Base-by-base conservation (phyloP, 768 basidiomycete genomes). In the Pisolithus sp. region DNA sequence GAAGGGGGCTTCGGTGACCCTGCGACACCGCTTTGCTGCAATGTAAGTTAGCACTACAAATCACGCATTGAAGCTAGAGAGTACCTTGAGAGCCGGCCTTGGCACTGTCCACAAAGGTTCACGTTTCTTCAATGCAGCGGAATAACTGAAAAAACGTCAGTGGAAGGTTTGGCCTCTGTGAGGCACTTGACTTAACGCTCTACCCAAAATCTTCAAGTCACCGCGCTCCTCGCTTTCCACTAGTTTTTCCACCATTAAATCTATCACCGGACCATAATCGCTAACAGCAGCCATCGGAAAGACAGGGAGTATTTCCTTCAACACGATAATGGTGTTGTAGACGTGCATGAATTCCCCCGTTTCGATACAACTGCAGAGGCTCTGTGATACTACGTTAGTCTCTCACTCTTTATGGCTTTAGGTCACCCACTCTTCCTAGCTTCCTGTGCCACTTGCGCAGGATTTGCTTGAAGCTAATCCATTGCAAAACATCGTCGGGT, bases 281-380 rank as follows among this genome's bases (percentile, higher is more conserved):
- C 71, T 70, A 31, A 85, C 79, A 10, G 80, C 70, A 17, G 82
- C 78, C 9, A 88, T 63, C 24, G 95, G 95, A 70, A 96, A 96
- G 46, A 90, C 86, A 1, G 89, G 85, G 28, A 93, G 76, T 20
- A 97, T 81, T 66, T 96, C 91, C 62, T 93, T 91, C 56, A 96
- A 75, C 26, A 99, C 85, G 37, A 94, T 81, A 68, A 98, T 89
- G n/a, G 91, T 80, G 63, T 99, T 99, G 68, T 95, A 94, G 49
- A 97, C 89, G 60, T 93, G 93, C 89, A 97, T 95, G 66, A 94
- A 98, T 62, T 94, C 94, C 46, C 80, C 81, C 2, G 93, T 86
- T 60, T 85, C 79, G 54, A 97, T 85, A 63, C 88, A 93, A 30
- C 82, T 85, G 18, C 77, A 73, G 57, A 97, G 82, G 51, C 81